Evolutionary conservation across 129 eudicot species (phyloP).

Genomic region (Chrysanthemum makinoi): DNA sequence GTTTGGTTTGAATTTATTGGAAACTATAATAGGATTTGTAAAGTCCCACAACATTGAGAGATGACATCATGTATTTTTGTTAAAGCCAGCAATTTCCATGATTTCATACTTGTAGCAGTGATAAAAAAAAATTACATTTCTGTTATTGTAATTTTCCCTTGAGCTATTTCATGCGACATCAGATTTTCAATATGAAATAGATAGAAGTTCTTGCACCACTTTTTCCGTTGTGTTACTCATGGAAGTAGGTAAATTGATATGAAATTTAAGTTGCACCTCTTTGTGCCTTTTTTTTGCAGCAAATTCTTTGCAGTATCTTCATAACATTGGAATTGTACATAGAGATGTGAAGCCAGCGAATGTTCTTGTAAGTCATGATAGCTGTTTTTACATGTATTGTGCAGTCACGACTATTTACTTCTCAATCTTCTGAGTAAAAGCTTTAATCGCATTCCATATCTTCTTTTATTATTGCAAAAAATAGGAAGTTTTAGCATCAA

Average conservation of each 20-base stretch:
- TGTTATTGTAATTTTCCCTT: too few species aligned
- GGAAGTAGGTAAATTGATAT: neutral
- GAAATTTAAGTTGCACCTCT: neutral
- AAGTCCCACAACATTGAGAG: conserved; percentile 7
- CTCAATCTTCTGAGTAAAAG: neutral
- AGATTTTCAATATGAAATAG: too few species aligned
- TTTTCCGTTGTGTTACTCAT: too few species aligned
- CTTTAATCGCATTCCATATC: neutral
- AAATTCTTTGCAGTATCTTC: conserved; percentile 84
- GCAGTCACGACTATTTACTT: neutral
- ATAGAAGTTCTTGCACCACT: too few species aligned
- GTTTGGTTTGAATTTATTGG: neutral
- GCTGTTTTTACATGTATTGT: neutral
- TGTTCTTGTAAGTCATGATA: conserved; percentile 68
- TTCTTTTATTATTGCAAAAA: neutral
- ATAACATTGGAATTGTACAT: conserved; percentile 83
- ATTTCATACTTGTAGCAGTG: neutral
- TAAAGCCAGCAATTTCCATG: neutral
- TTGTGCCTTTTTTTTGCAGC: conserved; percentile 53
- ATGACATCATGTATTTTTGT: conserved; percentile 1
- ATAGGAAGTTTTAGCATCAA: too few species aligned
- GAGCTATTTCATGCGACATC: too few species aligned
- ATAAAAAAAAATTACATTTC: too few species aligned
- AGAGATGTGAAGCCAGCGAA: conserved; percentile 99
- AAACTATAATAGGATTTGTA: neutral